These are phyloP conservation scores for Lentinula boryana DNA, from an alignment of 768 basidiomycete genomes.

Conservation along the genomic window DNA sequence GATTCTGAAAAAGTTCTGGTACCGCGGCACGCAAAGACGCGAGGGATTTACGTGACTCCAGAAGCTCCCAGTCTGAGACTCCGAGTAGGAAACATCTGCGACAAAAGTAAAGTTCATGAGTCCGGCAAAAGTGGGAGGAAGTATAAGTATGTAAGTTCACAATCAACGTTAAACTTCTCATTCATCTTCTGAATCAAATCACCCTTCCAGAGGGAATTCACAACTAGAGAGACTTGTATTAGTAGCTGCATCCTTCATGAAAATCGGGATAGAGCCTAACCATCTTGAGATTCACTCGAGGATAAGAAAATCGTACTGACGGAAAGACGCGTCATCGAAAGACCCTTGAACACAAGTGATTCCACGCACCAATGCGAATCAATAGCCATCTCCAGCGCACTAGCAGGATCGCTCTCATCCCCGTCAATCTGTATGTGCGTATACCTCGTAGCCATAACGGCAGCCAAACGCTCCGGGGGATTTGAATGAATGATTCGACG, in stretches of 20 bases:
- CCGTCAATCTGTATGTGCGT: conserved; percentile 69
- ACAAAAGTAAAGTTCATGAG: neutral
- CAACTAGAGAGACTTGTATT: conserved; percentile 41
- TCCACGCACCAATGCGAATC: conserved; percentile 73
- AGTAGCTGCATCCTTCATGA: neutral
- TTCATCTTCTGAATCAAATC: conserved; percentile 76
- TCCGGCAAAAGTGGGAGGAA: no score
- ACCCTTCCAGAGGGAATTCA: conserved; percentile 78
- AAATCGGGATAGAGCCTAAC: conserved; percentile 29
- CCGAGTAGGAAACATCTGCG: conserved; percentile 64
- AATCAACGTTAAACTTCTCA: conserved; percentile 72
- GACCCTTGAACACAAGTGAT: neutral
- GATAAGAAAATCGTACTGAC: conserved; percentile 76
- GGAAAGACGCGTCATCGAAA: conserved; percentile 1
- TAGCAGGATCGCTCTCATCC: conserved; percentile 65
- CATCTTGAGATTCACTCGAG: conserved; percentile 79
- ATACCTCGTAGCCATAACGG: conserved; percentile 77
- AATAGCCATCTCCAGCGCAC: conserved; percentile 86
- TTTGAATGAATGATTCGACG: conserved; percentile 70
- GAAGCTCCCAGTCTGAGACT: conserved; percentile 45
- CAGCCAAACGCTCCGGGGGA: conserved; percentile 54
- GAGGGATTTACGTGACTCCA: conserved; percentile 73
- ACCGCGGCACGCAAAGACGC: conserved; percentile 77
- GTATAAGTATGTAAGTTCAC: conserved; percentile 27
- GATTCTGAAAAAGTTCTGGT: conserved; percentile 82